Conservation (phyloP, 1,284 basidiomycete species). For the Irpex lacteus region DNA sequence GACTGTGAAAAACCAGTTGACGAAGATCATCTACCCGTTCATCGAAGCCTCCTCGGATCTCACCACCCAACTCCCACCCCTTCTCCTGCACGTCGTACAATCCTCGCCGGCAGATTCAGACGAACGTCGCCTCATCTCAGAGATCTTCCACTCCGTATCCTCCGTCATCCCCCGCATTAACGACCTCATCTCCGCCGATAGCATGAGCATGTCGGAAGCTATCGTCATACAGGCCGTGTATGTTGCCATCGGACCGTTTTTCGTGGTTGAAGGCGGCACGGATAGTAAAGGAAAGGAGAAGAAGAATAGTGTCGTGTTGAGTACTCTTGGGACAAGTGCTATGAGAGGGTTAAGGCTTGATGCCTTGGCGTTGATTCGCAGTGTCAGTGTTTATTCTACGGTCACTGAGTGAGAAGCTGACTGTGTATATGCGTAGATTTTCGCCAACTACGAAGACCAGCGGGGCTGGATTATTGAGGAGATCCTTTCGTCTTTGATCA, state of each 20-base stretch:
- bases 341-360: constrained; percentile 84
- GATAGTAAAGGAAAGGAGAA: constrained; percentile 52
- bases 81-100: constrained; percentile 55
- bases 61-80: constrained; percentile 39
- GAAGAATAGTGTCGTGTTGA: constrained; percentile 53
- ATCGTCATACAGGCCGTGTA: constrained; percentile 92
- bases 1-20: constrained; percentile 78
- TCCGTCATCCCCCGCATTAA: constrained; percentile 70
- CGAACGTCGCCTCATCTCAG: constrained; percentile 54
- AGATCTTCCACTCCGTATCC: constrained; percentile 67
- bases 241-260: constrained; percentile 90
- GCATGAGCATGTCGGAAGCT: constrained; percentile 78
- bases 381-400: constrained; percentile 48
- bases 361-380: constrained; percentile 79
- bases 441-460: constrained; percentile 87
- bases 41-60: constrained; percentile 68
- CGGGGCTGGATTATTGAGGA: constrained; percentile 96
- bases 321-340: constrained; percentile 65
- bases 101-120: constrained; percentile 36
- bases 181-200: constrained; percentile 62
- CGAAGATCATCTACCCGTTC: constrained; percentile 82
- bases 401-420: not conserved
- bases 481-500: constrained; percentile 85
- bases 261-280: constrained; percentile 65
- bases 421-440: constrained; percentile 53